Conservation (phyloP, 2,329 filamentous ascomycete genomes). For the Pseudopyricularia javanii region DNA sequence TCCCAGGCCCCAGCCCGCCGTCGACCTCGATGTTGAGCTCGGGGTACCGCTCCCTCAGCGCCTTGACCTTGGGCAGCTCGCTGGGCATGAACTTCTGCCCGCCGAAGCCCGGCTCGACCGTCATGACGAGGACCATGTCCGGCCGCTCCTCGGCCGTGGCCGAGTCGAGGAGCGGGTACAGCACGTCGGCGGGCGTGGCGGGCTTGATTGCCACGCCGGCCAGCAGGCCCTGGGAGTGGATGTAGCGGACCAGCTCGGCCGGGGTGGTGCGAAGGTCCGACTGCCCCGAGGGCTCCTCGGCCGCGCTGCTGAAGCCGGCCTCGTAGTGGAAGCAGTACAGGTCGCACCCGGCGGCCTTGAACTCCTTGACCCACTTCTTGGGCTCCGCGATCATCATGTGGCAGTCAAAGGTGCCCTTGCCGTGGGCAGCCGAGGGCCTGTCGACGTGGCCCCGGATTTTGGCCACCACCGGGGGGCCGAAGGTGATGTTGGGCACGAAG, state of each 20-base stretch:
- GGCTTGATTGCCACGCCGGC: slow-evolving; percentile 96
- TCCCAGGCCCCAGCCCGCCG: slow-evolving; percentile 76
- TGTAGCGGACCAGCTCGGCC: slow-evolving; percentile 75
- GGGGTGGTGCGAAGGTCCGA: slow-evolving; percentile 67
- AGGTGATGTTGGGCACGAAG: slow-evolving; percentile 97
- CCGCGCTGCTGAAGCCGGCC: slow-evolving; percentile 78
- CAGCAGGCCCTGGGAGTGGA: slow-evolving; percentile 77
- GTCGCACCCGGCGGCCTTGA: slow-evolving; percentile 87
- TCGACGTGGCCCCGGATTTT: slow-evolving; percentile 85
- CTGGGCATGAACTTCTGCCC: slow-evolving; percentile 98
- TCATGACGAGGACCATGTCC: slow-evolving; percentile 99
- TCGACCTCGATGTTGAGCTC: slow-evolving; percentile 93
- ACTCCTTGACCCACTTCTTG: slow-evolving; percentile 95
- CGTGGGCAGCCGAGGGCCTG: slow-evolving; percentile 47
- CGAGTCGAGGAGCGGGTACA: slow-evolving; percentile 80
- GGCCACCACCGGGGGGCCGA: slow-evolving; percentile 87
- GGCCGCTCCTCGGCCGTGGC: slow-evolving; percentile 63
- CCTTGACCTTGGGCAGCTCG: slow-evolving; percentile 85
- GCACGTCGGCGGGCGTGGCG: slow-evolving; percentile 75
- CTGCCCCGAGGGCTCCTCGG: slow-evolving; percentile 61
- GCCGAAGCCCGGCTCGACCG: slow-evolving; percentile 91
- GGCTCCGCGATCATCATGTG: slow-evolving; percentile 99
- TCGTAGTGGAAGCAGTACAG: slow-evolving; percentile 99
- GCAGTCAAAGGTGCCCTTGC: slow-evolving; percentile 92
- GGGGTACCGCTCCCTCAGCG: slow-evolving; percentile 72